A percentile compares a stretch with the other conserved stretches of the same genome.
These are phyloP conservation scores for Aspergillus hiratsukae DNA, from an alignment of 2,329 filamentous ascomycete genomes.

Conservation along the genomic window DNA sequence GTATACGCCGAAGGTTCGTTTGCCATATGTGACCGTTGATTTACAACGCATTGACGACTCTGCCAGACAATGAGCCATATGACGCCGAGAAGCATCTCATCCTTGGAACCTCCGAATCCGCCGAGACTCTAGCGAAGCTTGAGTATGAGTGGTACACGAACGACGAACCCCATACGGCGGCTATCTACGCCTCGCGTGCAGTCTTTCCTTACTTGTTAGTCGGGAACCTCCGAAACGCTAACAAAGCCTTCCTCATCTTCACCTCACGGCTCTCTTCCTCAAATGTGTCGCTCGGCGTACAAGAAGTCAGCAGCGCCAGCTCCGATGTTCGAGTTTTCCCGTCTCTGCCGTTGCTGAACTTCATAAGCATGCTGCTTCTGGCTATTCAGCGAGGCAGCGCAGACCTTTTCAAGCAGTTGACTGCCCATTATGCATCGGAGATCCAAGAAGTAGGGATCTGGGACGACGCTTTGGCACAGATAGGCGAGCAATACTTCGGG, in stretches of 20 bases:
- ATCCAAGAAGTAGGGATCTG: slow-evolving; percentile 73
- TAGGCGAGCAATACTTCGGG: slow-evolving; percentile 95
- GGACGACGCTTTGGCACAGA: slow-evolving; percentile 76
- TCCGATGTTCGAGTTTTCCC: slow-evolving; percentile 81
- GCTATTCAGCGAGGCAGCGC: slow-evolving; percentile 73
- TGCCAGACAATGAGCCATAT: slow-evolving; percentile 76
- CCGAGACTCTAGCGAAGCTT: slow-evolving; percentile 72
- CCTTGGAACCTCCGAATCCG: slow-evolving; percentile 83
- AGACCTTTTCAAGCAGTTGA: slow-evolving; percentile 76
- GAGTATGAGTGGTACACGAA: slow-evolving; percentile 93
- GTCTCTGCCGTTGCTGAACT: slow-evolving; percentile 89
- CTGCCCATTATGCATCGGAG: slow-evolving; percentile 73
- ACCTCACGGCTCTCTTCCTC: slow-evolving; percentile 56
- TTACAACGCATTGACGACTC: slow-evolving; percentile 9
- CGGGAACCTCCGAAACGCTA: slow-evolving; percentile 86
- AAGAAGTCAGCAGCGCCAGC: slow-evolving; percentile 71
- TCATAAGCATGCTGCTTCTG: slow-evolving; percentile 77
- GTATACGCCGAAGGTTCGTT: slow-evolving; percentile 72
- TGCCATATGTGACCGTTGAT: background rate
- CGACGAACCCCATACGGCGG: slow-evolving; percentile 81
- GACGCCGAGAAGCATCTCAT: slow-evolving; percentile 88
- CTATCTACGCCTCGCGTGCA: slow-evolving; percentile 78
- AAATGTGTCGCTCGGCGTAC: slow-evolving; percentile 64
- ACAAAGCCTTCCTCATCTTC: slow-evolving; percentile 74
- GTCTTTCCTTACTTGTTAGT: slow-evolving; percentile 87